Conservation (phyloP, 352 stramenopile species). For the Globisporangium barbulae region DNA sequence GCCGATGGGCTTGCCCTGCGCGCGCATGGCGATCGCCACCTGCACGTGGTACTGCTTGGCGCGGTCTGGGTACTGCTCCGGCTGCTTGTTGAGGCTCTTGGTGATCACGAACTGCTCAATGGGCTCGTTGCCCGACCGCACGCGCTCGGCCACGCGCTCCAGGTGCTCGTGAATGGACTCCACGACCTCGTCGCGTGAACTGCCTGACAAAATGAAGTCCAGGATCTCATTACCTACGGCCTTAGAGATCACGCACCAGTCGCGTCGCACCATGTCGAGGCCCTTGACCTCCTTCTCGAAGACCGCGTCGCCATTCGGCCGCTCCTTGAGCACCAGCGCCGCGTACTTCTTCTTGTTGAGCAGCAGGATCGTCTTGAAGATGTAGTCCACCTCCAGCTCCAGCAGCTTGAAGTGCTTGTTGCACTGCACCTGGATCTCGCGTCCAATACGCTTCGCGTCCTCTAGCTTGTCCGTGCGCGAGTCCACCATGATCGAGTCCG, state of each 20-base stretch:
- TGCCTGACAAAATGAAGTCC: conserved; percentile 96
- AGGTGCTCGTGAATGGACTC: conserved; percentile 97
- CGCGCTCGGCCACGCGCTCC: conserved; percentile 87
- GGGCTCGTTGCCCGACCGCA: conserved; percentile 92
- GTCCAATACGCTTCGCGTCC: conserved; percentile 93
- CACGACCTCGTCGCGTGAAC: conserved; percentile 93
- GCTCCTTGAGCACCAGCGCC: conserved; percentile 93
- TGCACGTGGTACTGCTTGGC: conserved; percentile 97
- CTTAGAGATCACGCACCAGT: conserved; percentile 99
- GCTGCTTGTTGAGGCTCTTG: conserved; percentile 99
- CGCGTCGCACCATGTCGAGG: conserved; percentile 96
- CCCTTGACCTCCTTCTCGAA: conserved; percentile 98
- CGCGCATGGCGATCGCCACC: conserved; percentile 95
- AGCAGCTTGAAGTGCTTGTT: conserved; percentile 99
- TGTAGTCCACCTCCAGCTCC: conserved; percentile 99
- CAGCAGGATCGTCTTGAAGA: conserved; percentile 99
- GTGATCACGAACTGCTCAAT: conserved; percentile 99
- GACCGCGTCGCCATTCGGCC: conserved; percentile 37
- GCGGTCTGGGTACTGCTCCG: conserved; percentile 96
- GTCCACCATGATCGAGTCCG: conserved; percentile 99
- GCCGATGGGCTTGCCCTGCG: conserved; percentile 94
- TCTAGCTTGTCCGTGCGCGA: conserved; percentile 91
- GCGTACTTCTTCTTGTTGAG: conserved; percentile 99
- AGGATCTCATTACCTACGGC: conserved; percentile 95
- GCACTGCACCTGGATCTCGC: conserved; percentile 96